These are phyloP conservation scores for Alopecurus myosuroides DNA, from an alignment of 176 grass and related monocot genomes.

Conservation along the genomic window DNA sequence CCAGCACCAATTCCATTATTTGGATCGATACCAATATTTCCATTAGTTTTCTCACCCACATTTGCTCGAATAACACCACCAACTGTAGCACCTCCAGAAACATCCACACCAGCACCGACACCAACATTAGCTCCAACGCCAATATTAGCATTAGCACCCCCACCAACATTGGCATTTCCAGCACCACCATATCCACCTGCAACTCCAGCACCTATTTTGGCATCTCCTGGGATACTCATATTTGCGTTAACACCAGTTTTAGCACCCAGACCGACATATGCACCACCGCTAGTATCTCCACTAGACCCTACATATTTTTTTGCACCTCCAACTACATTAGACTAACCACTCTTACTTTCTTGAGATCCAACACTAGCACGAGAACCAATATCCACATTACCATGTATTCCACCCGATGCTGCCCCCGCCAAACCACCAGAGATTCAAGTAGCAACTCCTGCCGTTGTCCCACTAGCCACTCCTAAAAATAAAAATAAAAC, in stretches of 20 bases:
- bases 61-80: too few species aligned
- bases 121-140: background rate
- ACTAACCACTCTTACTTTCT: background rate
- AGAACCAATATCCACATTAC: background rate
- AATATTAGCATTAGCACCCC: background rate
- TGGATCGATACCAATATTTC: too few species aligned
- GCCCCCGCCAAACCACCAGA: background rate
- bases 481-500: conserved; percentile 3
- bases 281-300: background rate
- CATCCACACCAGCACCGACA: background rate
- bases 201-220: background rate
- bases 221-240: background rate
- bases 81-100: background rate
- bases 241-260: background rate
- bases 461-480: conserved; percentile 12
- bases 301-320: background rate
- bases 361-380: background rate
- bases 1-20: too few species aligned
- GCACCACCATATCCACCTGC: background rate
- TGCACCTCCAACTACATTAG: background rate
- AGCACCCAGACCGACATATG: background rate
- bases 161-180: background rate
- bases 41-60: too few species aligned
- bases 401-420: background rate
- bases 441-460: conserved; percentile 9